Conservation (phyloP, 2,329 filamentous ascomycete genomes). For the Teratosphaeria nubilosa region DNA sequence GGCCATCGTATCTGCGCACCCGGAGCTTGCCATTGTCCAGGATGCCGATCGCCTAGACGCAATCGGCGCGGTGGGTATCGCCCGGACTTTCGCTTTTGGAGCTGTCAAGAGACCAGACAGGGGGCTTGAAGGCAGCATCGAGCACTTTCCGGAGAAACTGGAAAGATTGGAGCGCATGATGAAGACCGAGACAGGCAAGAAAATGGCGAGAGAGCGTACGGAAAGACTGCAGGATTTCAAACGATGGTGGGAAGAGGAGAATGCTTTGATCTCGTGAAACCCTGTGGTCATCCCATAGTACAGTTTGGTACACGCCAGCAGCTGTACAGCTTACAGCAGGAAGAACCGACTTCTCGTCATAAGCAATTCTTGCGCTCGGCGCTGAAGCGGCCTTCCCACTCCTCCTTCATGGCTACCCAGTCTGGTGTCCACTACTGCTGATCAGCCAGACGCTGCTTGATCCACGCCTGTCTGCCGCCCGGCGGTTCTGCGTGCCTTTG, state of each 20-base stretch:
- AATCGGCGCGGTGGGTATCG: constrained; percentile 77
- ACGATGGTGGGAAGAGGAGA: constrained; percentile 46
- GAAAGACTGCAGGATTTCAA: constrained; percentile 40
- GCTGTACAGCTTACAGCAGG: neutral
- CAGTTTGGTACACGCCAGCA: neutral
- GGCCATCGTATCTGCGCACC: constrained; percentile 53
- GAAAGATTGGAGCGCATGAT: constrained; percentile 51
- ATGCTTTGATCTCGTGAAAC: constrained; percentile 4
- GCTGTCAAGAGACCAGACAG: constrained; percentile 47
- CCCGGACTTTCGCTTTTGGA: constrained; percentile 64
- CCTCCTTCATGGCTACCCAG: neutral
- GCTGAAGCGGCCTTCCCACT: neutral
- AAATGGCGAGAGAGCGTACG: constrained; percentile 40
- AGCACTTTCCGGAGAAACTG: constrained; percentile 70
- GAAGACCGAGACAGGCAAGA: constrained; percentile 46
- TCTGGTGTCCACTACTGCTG: neutral
- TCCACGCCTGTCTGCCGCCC: neutral
- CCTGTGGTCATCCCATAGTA: neutral
- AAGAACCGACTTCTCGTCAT: neutral
- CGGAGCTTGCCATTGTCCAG: constrained; percentile 76
- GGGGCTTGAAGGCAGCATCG: constrained; percentile 55
- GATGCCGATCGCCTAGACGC: constrained; percentile 90
- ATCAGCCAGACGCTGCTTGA: neutral
- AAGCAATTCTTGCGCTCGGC: neutral
- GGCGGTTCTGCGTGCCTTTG: neutral